These are phyloP conservation scores for Fusarium tjaetaba DNA, from an alignment of 2,329 filamentous ascomycete genomes.

Conservation along the genomic window DNA sequence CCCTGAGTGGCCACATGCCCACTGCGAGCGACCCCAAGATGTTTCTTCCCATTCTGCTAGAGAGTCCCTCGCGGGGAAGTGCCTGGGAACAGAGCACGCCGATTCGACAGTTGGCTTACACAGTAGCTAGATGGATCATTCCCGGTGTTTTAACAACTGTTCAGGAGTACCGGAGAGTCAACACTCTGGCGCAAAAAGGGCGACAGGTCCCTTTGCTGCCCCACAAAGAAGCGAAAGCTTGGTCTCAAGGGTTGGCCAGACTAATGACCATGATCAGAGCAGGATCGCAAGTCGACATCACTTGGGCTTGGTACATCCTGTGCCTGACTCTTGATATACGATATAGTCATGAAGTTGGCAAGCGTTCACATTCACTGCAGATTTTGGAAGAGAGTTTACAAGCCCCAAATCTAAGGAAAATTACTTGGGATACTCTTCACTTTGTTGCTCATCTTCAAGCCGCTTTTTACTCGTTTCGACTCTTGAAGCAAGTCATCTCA, in stretches of 20 bases:
- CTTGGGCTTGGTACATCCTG: constrained; percentile 41
- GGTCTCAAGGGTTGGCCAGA: constrained; percentile 31
- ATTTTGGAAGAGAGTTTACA: constrained; percentile 32
- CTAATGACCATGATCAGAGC: constrained; percentile 28
- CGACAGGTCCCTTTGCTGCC: constrained; percentile 35
- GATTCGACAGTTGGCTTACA: constrained; percentile 65
- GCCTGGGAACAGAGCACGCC: constrained; percentile 65
- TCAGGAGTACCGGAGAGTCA: constrained; percentile 52
- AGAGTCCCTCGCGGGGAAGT: constrained; percentile 63
- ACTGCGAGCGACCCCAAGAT: constrained; percentile 52
- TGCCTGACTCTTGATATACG: constrained; percentile 44
- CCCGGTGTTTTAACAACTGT: constrained; percentile 33
- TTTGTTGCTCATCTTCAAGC: constrained; percentile 69
- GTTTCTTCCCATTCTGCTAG: constrained; percentile 73
- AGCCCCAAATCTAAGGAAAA: background rate
- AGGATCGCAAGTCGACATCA: background rate
- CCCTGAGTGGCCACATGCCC: constrained; percentile 12
- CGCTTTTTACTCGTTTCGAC: constrained; percentile 69
- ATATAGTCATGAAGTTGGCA: constrained; percentile 44
- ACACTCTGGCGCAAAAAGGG: constrained; percentile 44
- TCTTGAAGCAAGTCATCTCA: constrained; percentile 52
- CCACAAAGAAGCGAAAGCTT: background rate
- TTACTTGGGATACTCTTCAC: constrained; percentile 68
- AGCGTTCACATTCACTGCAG: constrained; percentile 39
- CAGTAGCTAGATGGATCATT: constrained; percentile 50